Evolutionary conservation across 2,329 filamentous ascomycete genomes (phyloP).

Genomic region (Hawksworthiomyces lignivorus): DNA sequence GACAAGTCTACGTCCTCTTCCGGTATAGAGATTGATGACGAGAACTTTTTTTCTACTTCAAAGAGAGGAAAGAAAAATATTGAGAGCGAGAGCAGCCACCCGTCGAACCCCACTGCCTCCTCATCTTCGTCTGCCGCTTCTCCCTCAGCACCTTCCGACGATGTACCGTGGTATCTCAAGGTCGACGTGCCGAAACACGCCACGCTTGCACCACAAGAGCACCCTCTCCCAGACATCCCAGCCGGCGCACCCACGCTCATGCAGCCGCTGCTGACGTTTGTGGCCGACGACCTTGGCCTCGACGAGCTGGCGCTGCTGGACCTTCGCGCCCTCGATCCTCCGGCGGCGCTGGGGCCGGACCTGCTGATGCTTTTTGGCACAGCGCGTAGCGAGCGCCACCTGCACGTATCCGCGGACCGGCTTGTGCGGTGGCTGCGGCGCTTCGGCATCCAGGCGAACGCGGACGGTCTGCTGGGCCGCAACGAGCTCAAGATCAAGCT

Average conservation of each 20-base stretch:
- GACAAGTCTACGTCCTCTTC: too few species aligned
- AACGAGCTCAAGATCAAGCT: slow-evolving; percentile 88
- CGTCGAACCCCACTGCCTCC: neutral
- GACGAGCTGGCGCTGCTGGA: slow-evolving; percentile 77
- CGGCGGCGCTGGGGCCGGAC: slow-evolving; percentile 78
- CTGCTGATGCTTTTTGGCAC: slow-evolving; percentile 90
- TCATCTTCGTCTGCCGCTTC: too few species aligned
- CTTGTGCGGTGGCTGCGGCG: slow-evolving; percentile 78
- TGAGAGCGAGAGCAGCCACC: too few species aligned
- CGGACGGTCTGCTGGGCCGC: slow-evolving; percentile 81
- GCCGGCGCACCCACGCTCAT: slow-evolving; percentile 64
- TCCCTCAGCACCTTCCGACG: too few species aligned
- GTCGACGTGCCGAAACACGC: slow-evolving; percentile 53
- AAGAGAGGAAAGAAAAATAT: too few species aligned
- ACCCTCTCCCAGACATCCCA: slow-evolving; percentile 49
- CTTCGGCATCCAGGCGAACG: slow-evolving; percentile 65
- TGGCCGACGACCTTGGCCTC: slow-evolving; percentile 77
- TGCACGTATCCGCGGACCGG: slow-evolving; percentile 86
- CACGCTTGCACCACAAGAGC: slow-evolving; percentile 37
- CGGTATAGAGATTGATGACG: too few species aligned
- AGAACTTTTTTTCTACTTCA: too few species aligned
- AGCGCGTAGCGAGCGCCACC: slow-evolving; percentile 83
- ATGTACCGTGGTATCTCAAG: slow-evolving; percentile 70
- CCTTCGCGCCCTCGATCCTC: slow-evolving; percentile 74
- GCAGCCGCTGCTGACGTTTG: slow-evolving; percentile 63